Evolutionary conservation across 176 grass and related monocot genomes (phyloP).

Genomic region (Carex scoparia): DNA sequence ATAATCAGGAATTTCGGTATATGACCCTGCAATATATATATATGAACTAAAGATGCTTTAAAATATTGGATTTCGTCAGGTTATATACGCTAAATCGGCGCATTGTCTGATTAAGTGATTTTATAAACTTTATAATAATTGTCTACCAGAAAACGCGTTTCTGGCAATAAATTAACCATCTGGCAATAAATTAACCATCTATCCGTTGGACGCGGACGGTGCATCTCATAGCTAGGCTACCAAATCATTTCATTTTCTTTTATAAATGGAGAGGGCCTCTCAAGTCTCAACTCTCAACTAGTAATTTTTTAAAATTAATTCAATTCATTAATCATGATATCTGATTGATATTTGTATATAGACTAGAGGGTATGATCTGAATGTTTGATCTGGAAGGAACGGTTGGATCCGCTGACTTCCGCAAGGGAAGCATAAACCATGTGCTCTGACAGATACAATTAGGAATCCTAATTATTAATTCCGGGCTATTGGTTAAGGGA

Average conservation of each 20-base stretch:
- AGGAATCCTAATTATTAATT: too few species aligned
- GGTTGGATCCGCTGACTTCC: neutral
- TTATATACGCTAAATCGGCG: neutral
- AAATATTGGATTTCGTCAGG: neutral
- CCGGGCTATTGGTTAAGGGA: too few species aligned
- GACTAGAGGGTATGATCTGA: neutral
- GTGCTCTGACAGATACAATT: neutral
- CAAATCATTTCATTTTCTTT: neutral
- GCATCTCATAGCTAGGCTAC: neutral
- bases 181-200: neutral
- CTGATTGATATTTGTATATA: too few species aligned
- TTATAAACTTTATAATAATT: neutral
- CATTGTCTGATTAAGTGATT: neutral
- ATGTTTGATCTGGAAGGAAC: neutral
- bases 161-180: neutral
- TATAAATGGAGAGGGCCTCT: neutral
- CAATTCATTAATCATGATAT: too few species aligned
- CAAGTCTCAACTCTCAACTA: neutral
- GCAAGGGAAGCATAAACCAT: neutral
- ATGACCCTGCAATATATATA: neutral
- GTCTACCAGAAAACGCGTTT: constrained; percentile 10
- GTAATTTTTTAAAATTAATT: neutral
- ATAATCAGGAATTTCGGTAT: neutral
- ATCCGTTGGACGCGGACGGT: neutral
- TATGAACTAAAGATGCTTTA: neutral